These are phyloP conservation scores for Fusarium camptoceras DNA, from an alignment of 2,329 filamentous ascomycete species.

Conservation along the genomic window DNA sequence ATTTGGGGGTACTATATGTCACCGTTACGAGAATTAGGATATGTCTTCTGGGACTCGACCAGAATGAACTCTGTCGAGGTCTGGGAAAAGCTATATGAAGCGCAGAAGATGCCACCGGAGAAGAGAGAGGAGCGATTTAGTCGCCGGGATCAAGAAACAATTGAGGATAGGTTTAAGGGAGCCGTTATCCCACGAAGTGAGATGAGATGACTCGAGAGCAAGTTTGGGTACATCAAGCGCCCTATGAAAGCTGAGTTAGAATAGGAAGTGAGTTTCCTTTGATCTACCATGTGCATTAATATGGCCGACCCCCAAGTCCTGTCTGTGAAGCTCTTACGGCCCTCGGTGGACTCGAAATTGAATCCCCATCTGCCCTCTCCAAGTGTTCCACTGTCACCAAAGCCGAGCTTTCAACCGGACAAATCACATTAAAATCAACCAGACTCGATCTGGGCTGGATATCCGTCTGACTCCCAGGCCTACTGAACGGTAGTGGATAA, in stretches of 20 bases:
- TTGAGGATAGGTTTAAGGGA: accelerated
- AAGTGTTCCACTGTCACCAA: constrained; percentile 6
- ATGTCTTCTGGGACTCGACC: neutral
- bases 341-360: neutral
- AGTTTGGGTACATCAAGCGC: neutral
- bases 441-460: neutral
- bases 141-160: neutral
- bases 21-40: neutral
- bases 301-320: neutral
- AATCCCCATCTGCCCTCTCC: neutral
- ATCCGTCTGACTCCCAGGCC: neutral
- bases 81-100: too few species aligned
- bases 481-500: constrained; percentile 27
- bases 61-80: too few species aligned
- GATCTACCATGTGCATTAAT: neutral
- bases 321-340: neutral
- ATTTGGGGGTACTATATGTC: accelerated
- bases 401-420: neutral
- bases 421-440: accelerated
- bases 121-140: too few species aligned
- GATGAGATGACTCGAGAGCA: accelerated
- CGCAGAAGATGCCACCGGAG: too few species aligned
- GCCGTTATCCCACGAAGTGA: neutral
- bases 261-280: too few species aligned
- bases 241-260: neutral